phyloP scores from a whole-genome alignment of 371 early-diverging fungal genomes.

The Syncephalastrum contaminatum region DNA sequence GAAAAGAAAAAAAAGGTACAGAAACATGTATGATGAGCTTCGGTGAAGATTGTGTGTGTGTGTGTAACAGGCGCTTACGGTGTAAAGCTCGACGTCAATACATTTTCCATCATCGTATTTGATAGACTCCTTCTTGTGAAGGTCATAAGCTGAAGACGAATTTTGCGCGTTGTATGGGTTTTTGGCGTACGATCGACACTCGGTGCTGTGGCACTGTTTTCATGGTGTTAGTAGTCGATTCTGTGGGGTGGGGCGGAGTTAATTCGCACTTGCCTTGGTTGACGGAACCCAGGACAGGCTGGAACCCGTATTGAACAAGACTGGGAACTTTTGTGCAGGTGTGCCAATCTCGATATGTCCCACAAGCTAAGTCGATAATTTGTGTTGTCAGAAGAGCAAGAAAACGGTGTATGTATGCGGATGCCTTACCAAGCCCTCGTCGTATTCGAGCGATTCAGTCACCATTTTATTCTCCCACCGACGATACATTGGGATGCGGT shows the following conservation, averaged over 20 bases:
- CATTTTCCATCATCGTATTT: constrained; percentile 41
- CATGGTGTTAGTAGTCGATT: background rate
- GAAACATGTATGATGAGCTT: no score
- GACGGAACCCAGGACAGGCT: constrained; percentile 48
- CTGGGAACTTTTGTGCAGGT: constrained; percentile 39
- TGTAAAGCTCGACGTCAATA: constrained; percentile 39
- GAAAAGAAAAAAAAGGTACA: constrained; percentile 1
- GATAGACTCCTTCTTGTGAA: constrained; percentile 37
- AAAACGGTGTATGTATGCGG: background rate
- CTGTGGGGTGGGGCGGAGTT: constrained; percentile 4
- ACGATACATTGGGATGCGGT: constrained; percentile 15
- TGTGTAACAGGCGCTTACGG: constrained; percentile 19
- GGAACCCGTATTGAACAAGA: constrained; percentile 41
- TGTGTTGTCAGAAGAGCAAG: background rate
- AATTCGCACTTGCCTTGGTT: constrained; percentile 23
- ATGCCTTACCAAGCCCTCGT: constrained; percentile 42
- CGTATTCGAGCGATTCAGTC: constrained; percentile 31
- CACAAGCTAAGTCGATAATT: constrained; percentile 12
- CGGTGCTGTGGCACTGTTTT: constrained; percentile 35
- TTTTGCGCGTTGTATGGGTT: constrained; percentile 27
- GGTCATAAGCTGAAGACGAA: constrained; percentile 36
- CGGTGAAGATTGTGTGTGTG: background rate
- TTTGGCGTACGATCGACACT: constrained; percentile 26
- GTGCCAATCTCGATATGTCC: constrained; percentile 31
- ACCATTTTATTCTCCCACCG: constrained; percentile 18